Evolutionary conservation across 2,329 filamentous ascomycete species (phyloP).

Genomic region (Elsinoe australis): DNA sequence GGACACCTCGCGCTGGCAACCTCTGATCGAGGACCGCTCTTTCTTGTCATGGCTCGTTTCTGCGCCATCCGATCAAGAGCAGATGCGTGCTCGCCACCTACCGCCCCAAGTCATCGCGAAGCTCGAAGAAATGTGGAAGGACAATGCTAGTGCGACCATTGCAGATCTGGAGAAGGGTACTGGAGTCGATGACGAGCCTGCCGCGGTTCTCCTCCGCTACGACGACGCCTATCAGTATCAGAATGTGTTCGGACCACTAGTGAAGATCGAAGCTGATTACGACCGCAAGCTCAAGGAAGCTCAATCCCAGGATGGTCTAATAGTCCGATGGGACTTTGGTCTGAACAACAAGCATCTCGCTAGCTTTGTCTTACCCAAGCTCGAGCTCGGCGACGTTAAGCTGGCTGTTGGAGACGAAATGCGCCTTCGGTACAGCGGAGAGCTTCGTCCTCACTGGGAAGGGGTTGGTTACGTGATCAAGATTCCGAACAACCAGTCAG

Average conservation of each 20-base stretch:
- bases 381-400: conserved; percentile 96
- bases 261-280: conserved; percentile 99
- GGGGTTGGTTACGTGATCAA: conserved; percentile 98
- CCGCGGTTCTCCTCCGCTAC: conserved; percentile 85
- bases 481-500: conserved; percentile 97
- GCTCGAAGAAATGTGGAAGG: conserved; percentile 97
- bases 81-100: conserved; percentile 86
- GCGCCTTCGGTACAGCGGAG: conserved; percentile 92
- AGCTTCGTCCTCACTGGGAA: conserved; percentile 87
- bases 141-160: conserved; percentile 80
- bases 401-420: conserved; percentile 97
- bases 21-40: conserved; percentile 90
- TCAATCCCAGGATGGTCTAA: conserved; percentile 90
- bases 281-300: conserved; percentile 98
- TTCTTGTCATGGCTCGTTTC: conserved; percentile 92
- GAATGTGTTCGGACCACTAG: conserved; percentile 93
- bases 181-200: conserved; percentile 89
- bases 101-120: conserved; percentile 93
- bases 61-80: conserved; percentile 84
- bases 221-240: conserved; percentile 98
- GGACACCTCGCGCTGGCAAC: conserved; percentile 97
- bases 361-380: conserved; percentile 91
- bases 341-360: conserved; percentile 96
- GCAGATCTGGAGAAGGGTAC: conserved; percentile 85
- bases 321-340: conserved; percentile 89